phyloP scores from a whole-genome alignment of 805 yeast genomes.

The Candida sonorensis region DNA sequence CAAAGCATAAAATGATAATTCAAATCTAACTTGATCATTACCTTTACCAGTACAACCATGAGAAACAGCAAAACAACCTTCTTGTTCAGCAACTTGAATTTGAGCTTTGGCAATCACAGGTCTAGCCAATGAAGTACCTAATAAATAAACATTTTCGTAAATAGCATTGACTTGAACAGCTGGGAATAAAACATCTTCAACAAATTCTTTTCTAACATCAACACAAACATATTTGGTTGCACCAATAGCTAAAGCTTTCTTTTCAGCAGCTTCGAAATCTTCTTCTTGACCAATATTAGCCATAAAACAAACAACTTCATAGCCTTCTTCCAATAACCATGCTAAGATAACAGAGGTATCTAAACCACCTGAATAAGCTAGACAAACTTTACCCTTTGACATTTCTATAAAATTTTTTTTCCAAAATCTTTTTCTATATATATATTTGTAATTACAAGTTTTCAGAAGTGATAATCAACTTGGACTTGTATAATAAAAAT shows the following conservation, averaged over 20 bases:
- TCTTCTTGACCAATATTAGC: conserved; percentile 99
- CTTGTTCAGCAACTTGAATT: conserved; percentile 91
- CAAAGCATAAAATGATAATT: conserved; percentile 92
- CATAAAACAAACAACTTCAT: conserved; percentile 96
- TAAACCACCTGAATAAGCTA: conserved; percentile 98
- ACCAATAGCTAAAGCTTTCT: conserved; percentile 93
- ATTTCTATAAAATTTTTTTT: conserved; percentile 38
- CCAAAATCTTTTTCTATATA: conserved; percentile 1
- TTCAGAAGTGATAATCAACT: too few species aligned
- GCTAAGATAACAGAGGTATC: conserved; percentile 97
- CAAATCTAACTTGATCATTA: conserved; percentile 98
- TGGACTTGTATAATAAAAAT: too few species aligned
- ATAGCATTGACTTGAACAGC: conserved; percentile 97
- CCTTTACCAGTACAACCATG: conserved; percentile 99
- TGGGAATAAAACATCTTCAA: conserved; percentile 87
- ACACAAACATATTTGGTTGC: conserved; percentile 92
- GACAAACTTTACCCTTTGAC: conserved; percentile 98
- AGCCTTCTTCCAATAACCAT: conserved; percentile 96
- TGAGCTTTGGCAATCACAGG: conserved; percentile 99
- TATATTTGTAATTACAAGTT: neutral
- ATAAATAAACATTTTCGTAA: conserved; percentile 92
- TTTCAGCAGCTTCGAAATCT: conserved; percentile 95
- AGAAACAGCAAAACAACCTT: conserved; percentile 97
- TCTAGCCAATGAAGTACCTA: conserved; percentile 98
- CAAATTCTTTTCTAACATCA: conserved; percentile 93